Conservation (phyloP, 805 yeast species). For the Schizosaccharomyces octosporus region DNA sequence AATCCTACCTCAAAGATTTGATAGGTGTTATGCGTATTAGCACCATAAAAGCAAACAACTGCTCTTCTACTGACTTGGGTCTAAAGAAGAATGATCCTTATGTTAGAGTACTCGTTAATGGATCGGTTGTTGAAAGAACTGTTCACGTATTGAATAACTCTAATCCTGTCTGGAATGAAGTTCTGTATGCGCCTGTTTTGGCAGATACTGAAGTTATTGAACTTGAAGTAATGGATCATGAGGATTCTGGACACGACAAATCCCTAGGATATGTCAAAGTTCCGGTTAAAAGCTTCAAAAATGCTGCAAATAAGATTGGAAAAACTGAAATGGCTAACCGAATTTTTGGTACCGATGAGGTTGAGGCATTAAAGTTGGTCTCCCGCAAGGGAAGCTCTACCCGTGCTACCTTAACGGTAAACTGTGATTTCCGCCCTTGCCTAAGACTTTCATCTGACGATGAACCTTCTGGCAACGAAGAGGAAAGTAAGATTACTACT, state of each 20-base stretch:
- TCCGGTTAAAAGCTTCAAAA: slow-evolving; percentile 39
- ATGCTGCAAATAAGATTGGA: slow-evolving; percentile 28
- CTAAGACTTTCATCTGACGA: slow-evolving; percentile 38
- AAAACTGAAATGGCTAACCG: slow-evolving; percentile 31
- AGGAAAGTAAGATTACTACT: not conserved
- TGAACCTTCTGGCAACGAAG: not conserved
- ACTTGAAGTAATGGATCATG: slow-evolving; percentile 80
- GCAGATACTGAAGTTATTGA: slow-evolving; percentile 62
- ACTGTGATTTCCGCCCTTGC: slow-evolving; percentile 61
- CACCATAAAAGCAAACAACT: slow-evolving; percentile 43
- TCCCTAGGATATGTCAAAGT: slow-evolving; percentile 65
- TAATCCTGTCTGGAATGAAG: slow-evolving; percentile 68
- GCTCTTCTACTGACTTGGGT: slow-evolving; percentile 54
- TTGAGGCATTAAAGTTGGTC: slow-evolving; percentile 11
- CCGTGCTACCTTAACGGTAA: slow-evolving; percentile 45
- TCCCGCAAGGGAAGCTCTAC: slow-evolving; percentile 51
- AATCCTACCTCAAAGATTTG: slow-evolving; percentile 19
- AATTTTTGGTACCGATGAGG: slow-evolving; percentile 31
- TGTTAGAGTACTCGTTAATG: slow-evolving; percentile 52
- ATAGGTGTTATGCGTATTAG: slow-evolving; percentile 66
- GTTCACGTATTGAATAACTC: slow-evolving; percentile 36
- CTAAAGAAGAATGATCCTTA: slow-evolving; percentile 80
- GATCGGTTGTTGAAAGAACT: slow-evolving; percentile 55
- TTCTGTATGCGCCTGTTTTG: slow-evolving; percentile 57
- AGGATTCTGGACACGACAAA: slow-evolving; percentile 54